Conservation (phyloP, 768 basidiomycete species). For the Suillus decipiens region DNA sequence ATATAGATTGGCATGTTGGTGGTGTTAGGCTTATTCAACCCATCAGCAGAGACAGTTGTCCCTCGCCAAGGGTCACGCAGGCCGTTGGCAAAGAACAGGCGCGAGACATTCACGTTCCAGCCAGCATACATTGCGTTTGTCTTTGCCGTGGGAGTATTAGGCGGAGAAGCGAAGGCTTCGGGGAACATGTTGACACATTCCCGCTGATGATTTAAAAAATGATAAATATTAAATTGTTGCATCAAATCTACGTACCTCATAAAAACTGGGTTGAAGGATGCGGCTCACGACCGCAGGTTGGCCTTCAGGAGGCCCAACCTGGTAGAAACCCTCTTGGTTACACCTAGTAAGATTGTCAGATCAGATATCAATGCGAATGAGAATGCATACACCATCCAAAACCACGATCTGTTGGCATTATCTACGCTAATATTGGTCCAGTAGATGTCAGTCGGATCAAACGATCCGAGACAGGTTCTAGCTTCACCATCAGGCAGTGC, state of each 20-base stretch:
- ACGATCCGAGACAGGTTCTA: too few species aligned
- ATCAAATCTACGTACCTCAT: neutral
- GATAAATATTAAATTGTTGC: neutral
- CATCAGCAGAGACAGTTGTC: conserved; percentile 63
- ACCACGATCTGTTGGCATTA: too few species aligned
- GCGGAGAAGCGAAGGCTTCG: conserved; percentile 50
- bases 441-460: too few species aligned
- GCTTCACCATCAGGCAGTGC: too few species aligned
- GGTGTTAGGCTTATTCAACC: conserved; percentile 47
- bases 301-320: too few species aligned
- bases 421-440: too few species aligned
- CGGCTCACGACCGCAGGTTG: too few species aligned
- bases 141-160: conserved; percentile 40
- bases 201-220: conserved; percentile 40
- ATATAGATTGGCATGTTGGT: conserved; percentile 55
- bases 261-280: too few species aligned
- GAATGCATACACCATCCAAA: too few species aligned
- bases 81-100: conserved; percentile 72
- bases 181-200: conserved; percentile 73
- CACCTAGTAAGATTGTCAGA: too few species aligned
- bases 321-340: too few species aligned
- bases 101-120: conserved; percentile 60
- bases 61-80: conserved; percentile 70
- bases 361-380: too few species aligned
- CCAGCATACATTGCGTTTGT: conserved; percentile 58